phyloP scores from a whole-genome alignment of 2,329 filamentous ascomycete genomes.

The Didymellaceae sp. region DNA sequence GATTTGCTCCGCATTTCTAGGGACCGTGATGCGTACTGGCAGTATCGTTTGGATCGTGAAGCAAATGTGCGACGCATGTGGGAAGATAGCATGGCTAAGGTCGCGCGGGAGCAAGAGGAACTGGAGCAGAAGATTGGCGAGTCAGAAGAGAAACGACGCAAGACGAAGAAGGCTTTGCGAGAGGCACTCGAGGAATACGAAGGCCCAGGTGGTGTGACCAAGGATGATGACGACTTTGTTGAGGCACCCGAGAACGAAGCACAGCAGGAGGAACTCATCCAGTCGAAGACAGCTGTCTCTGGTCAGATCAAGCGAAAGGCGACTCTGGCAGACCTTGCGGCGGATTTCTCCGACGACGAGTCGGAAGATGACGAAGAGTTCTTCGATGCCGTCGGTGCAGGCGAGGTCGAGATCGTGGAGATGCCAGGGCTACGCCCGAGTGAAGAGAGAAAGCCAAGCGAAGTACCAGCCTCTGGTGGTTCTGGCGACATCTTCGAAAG shows the following conservation, averaged over 20 bases:
- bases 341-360: slow-evolving; percentile 71
- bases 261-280: slow-evolving; percentile 34
- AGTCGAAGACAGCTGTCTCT: slow-evolving; percentile 26
- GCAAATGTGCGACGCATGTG: slow-evolving; percentile 92
- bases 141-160: slow-evolving; percentile 86
- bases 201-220: slow-evolving; percentile 20
- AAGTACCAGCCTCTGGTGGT: slow-evolving; percentile 20
- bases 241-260: slow-evolving; percentile 45
- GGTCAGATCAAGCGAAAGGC: slow-evolving; percentile 63
- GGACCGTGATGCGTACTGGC: slow-evolving; percentile 96
- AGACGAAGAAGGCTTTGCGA: slow-evolving; percentile 86
- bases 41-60: slow-evolving; percentile 90
- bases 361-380: slow-evolving; percentile 88
- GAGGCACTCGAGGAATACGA: slow-evolving; percentile 74
- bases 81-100: slow-evolving; percentile 96
- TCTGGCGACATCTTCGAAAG: slow-evolving; percentile 57
- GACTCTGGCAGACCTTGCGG: slow-evolving; percentile 72
- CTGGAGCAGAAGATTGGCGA: slow-evolving; percentile 87
- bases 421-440: slow-evolving; percentile 57
- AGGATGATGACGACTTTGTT: slow-evolving; percentile 40
- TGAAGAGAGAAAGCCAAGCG: slow-evolving; percentile 47
- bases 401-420: slow-evolving; percentile 81
- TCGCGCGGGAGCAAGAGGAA: slow-evolving; percentile 93
- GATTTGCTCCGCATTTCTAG: slow-evolving; percentile 90
- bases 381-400: slow-evolving; percentile 94